Evolutionary conservation across 192 early-diverging fungal genomes (phyloP).

Genomic region (Phycomyces nitens): DNA sequence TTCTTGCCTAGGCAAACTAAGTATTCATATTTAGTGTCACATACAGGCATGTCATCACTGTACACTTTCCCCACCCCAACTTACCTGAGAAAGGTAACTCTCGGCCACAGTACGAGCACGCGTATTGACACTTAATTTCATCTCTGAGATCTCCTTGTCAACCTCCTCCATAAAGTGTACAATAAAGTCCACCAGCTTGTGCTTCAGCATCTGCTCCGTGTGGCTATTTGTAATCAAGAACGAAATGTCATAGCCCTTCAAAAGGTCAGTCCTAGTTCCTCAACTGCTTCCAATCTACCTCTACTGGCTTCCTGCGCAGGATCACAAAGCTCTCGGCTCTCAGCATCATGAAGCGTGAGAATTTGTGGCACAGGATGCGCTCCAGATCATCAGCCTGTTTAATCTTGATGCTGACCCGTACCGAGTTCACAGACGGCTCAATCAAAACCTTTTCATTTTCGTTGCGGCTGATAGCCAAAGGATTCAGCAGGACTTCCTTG

Average conservation of each 20-base stretch:
- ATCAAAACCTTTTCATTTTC: constrained; percentile 95
- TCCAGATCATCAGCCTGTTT: constrained; percentile 99
- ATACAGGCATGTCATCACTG: no score
- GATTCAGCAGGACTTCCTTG: constrained; percentile 82
- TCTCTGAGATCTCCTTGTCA: constrained; percentile 98
- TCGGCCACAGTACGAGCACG: constrained; percentile 63
- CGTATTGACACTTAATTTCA: constrained; percentile 93
- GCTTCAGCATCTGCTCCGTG: constrained; percentile 98
- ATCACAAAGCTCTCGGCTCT: constrained; percentile 96
- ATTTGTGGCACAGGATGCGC: constrained; percentile 90
- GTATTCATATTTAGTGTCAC: no score
- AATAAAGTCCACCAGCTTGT: constrained; percentile 99
- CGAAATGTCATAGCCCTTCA: constrained; percentile 91
- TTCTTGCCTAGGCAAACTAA: no score
- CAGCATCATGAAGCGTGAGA: constrained; percentile 97
- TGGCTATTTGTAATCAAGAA: constrained; percentile 98
- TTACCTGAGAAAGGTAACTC: constrained; percentile 35
- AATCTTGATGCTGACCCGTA: constrained; percentile 92
- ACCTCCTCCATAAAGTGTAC: constrained; percentile 99
- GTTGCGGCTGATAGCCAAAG: constrained; percentile 85
- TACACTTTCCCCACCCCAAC: neutral
- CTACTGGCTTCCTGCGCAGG: constrained; percentile 84
- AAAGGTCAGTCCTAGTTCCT: no score
- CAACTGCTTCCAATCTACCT: no score
- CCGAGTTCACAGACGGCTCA: constrained; percentile 89